These are phyloP conservation scores for Sindora glabra DNA, from an alignment of 306 rosid genomes.

Conservation along the genomic window DNA sequence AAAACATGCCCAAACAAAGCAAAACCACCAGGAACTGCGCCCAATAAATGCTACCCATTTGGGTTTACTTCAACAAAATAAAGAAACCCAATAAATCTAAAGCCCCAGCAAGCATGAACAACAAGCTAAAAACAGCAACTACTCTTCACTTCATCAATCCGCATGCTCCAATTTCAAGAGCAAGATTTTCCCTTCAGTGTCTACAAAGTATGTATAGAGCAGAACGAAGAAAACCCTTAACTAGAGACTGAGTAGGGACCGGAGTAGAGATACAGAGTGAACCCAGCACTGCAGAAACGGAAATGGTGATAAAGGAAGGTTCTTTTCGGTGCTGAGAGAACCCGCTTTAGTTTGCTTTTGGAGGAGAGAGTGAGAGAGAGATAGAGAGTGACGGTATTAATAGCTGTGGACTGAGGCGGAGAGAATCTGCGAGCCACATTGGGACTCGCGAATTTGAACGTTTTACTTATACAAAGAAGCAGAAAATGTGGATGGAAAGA, in stretches of 20 bases:
- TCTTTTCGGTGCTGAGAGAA: conserved; percentile 31
- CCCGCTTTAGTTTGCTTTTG: conserved; percentile 24
- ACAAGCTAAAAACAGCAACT: conserved; percentile 5
- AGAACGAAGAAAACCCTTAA: conserved; percentile 15
- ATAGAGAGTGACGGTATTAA: conserved; percentile 20
- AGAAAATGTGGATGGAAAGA: conserved; percentile 24
- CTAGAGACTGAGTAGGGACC: conserved; percentile 9
- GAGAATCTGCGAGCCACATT: conserved; percentile 38
- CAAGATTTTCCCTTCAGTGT: conserved; percentile 8
- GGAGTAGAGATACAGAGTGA: conserved; percentile 21
- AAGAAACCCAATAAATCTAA: conserved; percentile 18
- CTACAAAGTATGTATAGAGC: neutral
- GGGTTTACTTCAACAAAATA: conserved; percentile 10
- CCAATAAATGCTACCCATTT: conserved; percentile 44
- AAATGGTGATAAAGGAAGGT: conserved; percentile 27
- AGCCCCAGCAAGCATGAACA: conserved; percentile 5
- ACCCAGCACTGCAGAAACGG: conserved; percentile 22
- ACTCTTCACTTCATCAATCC: conserved; percentile 23
- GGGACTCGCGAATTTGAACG: conserved; percentile 63
- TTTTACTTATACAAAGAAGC: conserved; percentile 22
- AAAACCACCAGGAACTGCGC: conserved; percentile 27
- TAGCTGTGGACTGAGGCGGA: conserved; percentile 16
- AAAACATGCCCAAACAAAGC: conserved; percentile 34
- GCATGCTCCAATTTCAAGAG: conserved; percentile 28
- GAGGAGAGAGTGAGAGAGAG: conserved; percentile 9